phyloP scores from a whole-genome alignment of 2,329 filamentous ascomycete genomes.

The Phialocephala subalpina region DNA sequence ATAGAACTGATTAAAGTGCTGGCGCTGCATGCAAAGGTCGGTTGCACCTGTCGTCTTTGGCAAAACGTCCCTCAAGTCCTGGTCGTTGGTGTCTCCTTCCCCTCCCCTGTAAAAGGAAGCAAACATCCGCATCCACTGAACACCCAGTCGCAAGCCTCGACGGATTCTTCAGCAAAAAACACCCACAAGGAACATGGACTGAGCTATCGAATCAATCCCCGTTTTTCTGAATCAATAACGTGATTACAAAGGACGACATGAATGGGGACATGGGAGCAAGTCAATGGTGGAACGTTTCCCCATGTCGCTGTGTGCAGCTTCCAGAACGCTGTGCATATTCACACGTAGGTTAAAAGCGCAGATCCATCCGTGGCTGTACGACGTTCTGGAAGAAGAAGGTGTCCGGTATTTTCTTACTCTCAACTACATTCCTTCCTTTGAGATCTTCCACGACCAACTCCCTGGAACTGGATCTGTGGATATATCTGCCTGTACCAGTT shows the following conservation, averaged over 20 bases:
- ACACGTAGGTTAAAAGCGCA: constrained; percentile 14
- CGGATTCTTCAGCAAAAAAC: background rate
- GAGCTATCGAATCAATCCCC: constrained; percentile 3
- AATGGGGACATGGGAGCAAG: background rate
- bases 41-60: background rate
- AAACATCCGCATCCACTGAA: background rate
- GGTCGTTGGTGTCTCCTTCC: constrained; percentile 1
- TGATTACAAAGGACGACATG: constrained; percentile 7
- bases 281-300: background rate
- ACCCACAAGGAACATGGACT: background rate
- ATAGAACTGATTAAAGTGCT: constrained; percentile 3
- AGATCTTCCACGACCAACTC: background rate
- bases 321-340: constrained; percentile 4
- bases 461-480: background rate
- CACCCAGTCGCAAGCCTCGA: background rate
- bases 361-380: constrained; percentile 10
- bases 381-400: constrained; percentile 11
- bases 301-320: constrained; percentile 1
- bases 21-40: constrained; percentile 1
- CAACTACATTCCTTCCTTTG: constrained; percentile 2
- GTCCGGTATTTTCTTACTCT: background rate
- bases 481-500: background rate
- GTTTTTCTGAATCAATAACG: background rate
- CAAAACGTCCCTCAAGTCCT: background rate
- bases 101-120: background rate